Conservation (phyloP, 345 rosid genomes). For the Salix koriyanagi region DNA sequence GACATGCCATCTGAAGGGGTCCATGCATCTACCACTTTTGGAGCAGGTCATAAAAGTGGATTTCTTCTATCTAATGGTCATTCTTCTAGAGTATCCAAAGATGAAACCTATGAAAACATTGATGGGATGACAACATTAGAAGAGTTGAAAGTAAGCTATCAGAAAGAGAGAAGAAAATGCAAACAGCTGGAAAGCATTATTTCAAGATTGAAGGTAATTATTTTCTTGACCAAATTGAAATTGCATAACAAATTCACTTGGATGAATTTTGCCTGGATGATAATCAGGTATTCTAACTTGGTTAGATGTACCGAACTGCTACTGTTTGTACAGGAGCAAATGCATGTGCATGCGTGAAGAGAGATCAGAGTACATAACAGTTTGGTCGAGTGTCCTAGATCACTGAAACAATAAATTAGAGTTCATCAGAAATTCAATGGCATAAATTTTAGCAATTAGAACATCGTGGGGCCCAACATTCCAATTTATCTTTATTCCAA, state of each 20-base stretch:
- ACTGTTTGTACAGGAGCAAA: neutral
- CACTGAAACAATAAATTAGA: neutral
- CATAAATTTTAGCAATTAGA: neutral
- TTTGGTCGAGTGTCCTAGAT: neutral
- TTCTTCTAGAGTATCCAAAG: constrained; percentile 21
- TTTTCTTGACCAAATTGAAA: neutral
- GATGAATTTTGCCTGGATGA: neutral
- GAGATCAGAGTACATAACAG: too few species aligned
- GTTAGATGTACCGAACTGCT: neutral
- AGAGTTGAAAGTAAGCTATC: constrained; percentile 31
- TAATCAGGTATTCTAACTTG: neutral
- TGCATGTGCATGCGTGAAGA: neutral
- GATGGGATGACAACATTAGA: constrained; percentile 26
- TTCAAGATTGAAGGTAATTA: constrained; percentile 48
- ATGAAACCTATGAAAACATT: constrained; percentile 19
- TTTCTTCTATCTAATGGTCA: constrained; percentile 21
- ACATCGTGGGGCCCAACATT: neutral
- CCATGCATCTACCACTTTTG: constrained; percentile 14
- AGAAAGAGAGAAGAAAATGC: constrained; percentile 46
- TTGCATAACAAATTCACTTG: neutral
- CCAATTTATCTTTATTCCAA: neutral
- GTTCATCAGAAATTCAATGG: neutral
- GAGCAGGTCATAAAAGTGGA: constrained; percentile 23
- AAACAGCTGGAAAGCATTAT: constrained; percentile 43
- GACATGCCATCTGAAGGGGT: constrained; percentile 16